Conservation (phyloP, 2,329 filamentous ascomycete genomes). For the Stagonosporopsis rhizophila region DNA sequence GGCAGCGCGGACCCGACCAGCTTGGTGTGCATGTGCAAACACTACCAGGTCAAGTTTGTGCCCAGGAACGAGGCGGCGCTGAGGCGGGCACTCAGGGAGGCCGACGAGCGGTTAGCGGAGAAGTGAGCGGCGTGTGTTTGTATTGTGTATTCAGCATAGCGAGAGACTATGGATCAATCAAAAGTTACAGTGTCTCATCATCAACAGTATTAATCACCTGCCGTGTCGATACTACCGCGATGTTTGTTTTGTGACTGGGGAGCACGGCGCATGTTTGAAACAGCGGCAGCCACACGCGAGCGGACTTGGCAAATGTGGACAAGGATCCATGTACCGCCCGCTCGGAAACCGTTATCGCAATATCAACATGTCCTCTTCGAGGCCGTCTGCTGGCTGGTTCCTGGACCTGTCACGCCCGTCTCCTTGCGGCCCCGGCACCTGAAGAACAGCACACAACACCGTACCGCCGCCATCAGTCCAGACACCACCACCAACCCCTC, state of each 20-base stretch:
- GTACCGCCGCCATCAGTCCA: neutral
- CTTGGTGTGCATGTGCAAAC: conserved; percentile 66
- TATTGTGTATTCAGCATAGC: neutral
- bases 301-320: conserved; percentile 15
- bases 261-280: too few species aligned
- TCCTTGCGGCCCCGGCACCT: neutral
- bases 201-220: too few species aligned
- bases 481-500: neutral
- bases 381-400: conserved; percentile 3
- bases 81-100: conserved; percentile 50
- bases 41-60: conserved; percentile 65
- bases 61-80: conserved; percentile 60
- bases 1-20: conserved; percentile 69
- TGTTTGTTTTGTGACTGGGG: too few species aligned
- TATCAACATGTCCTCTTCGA: conserved; percentile 21
- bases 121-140: neutral
- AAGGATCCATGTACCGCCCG: conserved; percentile 12
- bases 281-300: conserved; percentile 4
- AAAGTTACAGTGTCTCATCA: too few species aligned
- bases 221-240: too few species aligned
- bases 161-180: neutral
- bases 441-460: neutral
- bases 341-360: conserved; percentile 8
- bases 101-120: conserved; percentile 35
- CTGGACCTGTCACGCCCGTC: neutral